Percentiles rank a stretch among this genome's conserved stretches.
These are phyloP conservation scores for Ceratobasidium sp. DNA, from an alignment of 1,284 basidiomycete species.

Conservation along the genomic window DNA sequence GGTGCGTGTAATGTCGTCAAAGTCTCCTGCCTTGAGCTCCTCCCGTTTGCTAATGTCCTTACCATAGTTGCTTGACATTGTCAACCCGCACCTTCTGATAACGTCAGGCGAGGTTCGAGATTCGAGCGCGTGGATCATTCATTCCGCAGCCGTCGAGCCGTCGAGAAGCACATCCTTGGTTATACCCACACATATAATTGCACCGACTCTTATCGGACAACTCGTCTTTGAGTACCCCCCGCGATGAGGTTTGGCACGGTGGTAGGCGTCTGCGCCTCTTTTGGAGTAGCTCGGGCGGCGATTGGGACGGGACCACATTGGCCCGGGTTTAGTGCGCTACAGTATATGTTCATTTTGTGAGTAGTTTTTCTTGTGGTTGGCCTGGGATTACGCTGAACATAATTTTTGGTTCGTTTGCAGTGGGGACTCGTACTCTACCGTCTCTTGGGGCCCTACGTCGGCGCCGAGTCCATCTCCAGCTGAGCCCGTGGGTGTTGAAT, in stretches of 20 bases:
- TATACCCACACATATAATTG: background rate
- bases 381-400: background rate
- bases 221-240: too few species aligned
- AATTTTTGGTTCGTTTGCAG: background rate
- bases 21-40: too few species aligned
- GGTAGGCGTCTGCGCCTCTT: background rate
- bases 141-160: conserved; percentile 12
- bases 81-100: background rate
- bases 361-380: background rate
- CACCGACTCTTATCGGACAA: too few species aligned
- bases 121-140: background rate
- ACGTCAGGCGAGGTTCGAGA: background rate
- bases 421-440: conserved; percentile 21
- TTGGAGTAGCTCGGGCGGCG: background rate
- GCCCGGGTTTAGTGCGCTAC: conserved; percentile 3
- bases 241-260: conserved; percentile 11
- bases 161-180: background rate
- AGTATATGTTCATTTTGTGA: conserved; percentile 30
- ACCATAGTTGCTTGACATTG: too few species aligned
- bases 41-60: too few species aligned
- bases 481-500: conserved; percentile 8
- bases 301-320: conserved; percentile 20
- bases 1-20: too few species aligned
- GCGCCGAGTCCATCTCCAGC: background rate
- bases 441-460: conserved; percentile 5